Evolutionary conservation across 441 rosid species (phyloP).

Genomic region (Corymbia calophylla): DNA sequence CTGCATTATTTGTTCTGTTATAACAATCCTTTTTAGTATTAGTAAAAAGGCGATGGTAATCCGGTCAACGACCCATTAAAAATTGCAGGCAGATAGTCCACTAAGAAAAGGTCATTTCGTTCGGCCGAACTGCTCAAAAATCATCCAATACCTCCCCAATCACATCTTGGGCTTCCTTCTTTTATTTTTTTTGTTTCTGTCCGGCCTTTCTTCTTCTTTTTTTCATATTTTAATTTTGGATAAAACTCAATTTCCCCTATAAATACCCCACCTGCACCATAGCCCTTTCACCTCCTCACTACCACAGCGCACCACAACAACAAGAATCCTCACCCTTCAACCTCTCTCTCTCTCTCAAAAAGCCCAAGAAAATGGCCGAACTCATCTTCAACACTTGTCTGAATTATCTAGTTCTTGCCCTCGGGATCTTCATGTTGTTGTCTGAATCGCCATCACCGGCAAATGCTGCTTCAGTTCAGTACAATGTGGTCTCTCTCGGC

Average conservation of each 20-base stretch:
- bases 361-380: neutral
- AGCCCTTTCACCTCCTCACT: neutral
- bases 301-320: neutral
- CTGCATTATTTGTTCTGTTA: neutral
- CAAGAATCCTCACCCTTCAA: neutral
- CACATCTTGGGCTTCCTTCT: neutral
- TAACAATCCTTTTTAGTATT: neutral
- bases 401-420: neutral
- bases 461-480: neutral
- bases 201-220: neutral
- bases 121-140: neutral
- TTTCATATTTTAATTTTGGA: neutral
- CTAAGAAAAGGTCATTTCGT: neutral
- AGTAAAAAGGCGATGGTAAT: neutral
- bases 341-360: neutral
- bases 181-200: neutral
- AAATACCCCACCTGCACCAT: neutral
- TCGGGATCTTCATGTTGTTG: neutral
- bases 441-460: neutral
- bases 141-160: neutral
- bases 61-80: neutral
- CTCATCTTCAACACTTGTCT: neutral
- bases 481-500: neutral
- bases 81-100: neutral
- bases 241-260: neutral